These are phyloP conservation scores for Globisporangium polare DNA, from an alignment of 352 stramenopile species.

Conservation along the genomic window DNA sequence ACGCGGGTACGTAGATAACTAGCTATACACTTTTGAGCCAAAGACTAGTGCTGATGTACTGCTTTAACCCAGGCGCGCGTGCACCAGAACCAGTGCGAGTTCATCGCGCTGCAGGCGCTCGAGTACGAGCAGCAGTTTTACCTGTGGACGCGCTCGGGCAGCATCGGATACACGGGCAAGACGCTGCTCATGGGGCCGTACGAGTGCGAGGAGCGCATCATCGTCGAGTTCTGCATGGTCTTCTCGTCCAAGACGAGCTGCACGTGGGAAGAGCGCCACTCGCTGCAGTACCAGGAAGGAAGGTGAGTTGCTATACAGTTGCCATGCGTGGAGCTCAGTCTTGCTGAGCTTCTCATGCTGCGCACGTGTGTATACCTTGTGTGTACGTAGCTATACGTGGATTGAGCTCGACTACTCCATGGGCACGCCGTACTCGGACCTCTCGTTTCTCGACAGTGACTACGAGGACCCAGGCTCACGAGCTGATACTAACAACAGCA, in stretches of 20 bases:
- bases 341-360: conserved; percentile 1
- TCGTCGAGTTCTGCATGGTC: conserved; percentile 40
- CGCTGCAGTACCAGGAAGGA: conserved; percentile 45
- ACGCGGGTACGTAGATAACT: conserved; percentile 32
- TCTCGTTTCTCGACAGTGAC: conserved; percentile 22
- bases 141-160: conserved; percentile 46
- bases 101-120: conserved; percentile 59
- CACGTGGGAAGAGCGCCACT: conserved; percentile 52
- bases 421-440: conserved; percentile 38
- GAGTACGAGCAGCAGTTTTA: conserved; percentile 43
- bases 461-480: conserved; percentile 24
- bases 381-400: conserved; percentile 49
- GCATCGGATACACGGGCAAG: conserved; percentile 42
- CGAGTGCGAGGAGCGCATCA: conserved; percentile 26
- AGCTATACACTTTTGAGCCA: conserved; percentile 3
- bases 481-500: conserved; percentile 11
- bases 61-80: conserved; percentile 36
- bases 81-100: conserved; percentile 61
- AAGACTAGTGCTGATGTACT: background rate
- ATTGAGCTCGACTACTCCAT: conserved; percentile 62
- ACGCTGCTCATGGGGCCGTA: conserved; percentile 43
- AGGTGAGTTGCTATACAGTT: conserved; percentile 17
- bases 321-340: conserved; percentile 2
- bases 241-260: conserved; percentile 50
- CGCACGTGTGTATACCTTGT: background rate